Evolutionary conservation across 1,284 basidiomycete genomes (phyloP).

Genomic region (Fereydounia khargensis): DNA sequence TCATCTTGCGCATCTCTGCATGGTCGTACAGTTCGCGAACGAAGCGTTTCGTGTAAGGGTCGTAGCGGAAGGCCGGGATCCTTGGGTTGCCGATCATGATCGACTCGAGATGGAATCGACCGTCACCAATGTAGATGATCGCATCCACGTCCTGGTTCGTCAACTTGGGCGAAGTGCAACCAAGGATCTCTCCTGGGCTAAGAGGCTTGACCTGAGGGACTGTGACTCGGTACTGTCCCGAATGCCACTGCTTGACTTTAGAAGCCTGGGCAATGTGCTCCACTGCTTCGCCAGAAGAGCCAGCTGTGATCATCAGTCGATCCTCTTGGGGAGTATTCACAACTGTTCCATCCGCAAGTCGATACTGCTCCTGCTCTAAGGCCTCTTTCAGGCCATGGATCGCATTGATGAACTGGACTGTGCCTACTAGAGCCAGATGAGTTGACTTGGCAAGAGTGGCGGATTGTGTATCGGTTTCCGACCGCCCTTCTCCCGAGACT

Average conservation of each 20-base stretch:
- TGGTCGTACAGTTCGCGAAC: slow-evolving; percentile 92
- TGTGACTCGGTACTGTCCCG: slow-evolving; percentile 39
- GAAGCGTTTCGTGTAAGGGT: slow-evolving; percentile 96
- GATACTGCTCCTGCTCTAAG: slow-evolving; percentile 28
- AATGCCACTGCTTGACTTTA: slow-evolving; percentile 23
- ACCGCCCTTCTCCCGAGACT: too few species aligned
- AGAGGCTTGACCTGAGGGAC: slow-evolving; percentile 91
- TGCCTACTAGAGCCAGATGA: slow-evolving; percentile 52
- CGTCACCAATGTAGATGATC: slow-evolving; percentile 81
- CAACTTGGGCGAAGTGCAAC: slow-evolving; percentile 86
- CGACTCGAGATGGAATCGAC: slow-evolving; percentile 94
- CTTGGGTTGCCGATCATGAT: slow-evolving; percentile 98
- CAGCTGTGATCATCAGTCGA: slow-evolving; percentile 20
- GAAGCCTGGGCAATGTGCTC: slow-evolving; percentile 30
- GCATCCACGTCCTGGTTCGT: slow-evolving; percentile 44
- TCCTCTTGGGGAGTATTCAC: slow-evolving; percentile 7
- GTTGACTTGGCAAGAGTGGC: too few species aligned
- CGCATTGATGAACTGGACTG: slow-evolving; percentile 56
- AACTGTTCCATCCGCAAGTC: slow-evolving; percentile 17
- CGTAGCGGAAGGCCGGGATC: slow-evolving; percentile 96
- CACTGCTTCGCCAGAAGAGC: slow-evolving; percentile 2
- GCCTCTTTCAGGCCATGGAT: slow-evolving; percentile 44
- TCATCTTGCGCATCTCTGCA: slow-evolving; percentile 73
- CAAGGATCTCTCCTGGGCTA: slow-evolving; percentile 92
- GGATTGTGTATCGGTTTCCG: too few species aligned